Evolutionary conservation across 306 rosid genomes (phyloP).

Genomic region (Citrullus amarus): DNA sequence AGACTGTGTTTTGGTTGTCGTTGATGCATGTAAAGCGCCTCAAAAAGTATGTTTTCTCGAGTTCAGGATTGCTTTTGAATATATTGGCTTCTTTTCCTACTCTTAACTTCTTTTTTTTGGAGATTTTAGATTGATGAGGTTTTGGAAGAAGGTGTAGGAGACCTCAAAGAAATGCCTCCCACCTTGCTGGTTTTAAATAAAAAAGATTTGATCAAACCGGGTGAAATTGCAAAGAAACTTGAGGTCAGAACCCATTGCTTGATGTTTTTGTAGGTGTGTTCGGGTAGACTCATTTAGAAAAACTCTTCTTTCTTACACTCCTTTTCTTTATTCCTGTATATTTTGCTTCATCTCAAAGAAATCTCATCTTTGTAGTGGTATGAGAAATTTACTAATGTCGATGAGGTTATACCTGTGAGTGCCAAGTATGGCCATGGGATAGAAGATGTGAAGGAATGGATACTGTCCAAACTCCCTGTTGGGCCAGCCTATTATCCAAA

Average conservation of each 20-base stretch:
- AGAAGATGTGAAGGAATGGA: constrained; percentile 88
- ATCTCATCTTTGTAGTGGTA: constrained; percentile 62
- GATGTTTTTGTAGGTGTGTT: constrained; percentile 18
- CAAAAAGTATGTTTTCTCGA: constrained; percentile 58
- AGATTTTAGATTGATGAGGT: constrained; percentile 73
- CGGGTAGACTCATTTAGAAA: constrained; percentile 5
- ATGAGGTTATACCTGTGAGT: constrained; percentile 96
- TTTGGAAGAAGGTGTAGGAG: constrained; percentile 67
- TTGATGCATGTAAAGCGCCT: constrained; percentile 93
- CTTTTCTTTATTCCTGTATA: neutral
- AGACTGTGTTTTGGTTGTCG: constrained; percentile 88
- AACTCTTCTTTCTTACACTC: constrained; percentile 1
- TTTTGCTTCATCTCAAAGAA: constrained; percentile 3
- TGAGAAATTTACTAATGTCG: constrained; percentile 69
- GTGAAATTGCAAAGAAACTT: constrained; percentile 91
- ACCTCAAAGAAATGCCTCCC: constrained; percentile 49
- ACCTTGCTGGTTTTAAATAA: constrained; percentile 73
- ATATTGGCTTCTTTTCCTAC: constrained; percentile 12
- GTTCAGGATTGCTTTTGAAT: constrained; percentile 8
- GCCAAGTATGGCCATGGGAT: constrained; percentile 92
- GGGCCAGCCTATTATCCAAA: constrained; percentile 93
- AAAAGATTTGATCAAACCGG: constrained; percentile 90
- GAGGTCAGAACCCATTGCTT: constrained; percentile 50
- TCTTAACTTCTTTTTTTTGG: constrained; percentile 1
- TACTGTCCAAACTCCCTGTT: constrained; percentile 74